Evolutionary conservation across 1,139 yeast genomes (phyloP).

Genomic region (Geotrichum bryndzae): DNA sequence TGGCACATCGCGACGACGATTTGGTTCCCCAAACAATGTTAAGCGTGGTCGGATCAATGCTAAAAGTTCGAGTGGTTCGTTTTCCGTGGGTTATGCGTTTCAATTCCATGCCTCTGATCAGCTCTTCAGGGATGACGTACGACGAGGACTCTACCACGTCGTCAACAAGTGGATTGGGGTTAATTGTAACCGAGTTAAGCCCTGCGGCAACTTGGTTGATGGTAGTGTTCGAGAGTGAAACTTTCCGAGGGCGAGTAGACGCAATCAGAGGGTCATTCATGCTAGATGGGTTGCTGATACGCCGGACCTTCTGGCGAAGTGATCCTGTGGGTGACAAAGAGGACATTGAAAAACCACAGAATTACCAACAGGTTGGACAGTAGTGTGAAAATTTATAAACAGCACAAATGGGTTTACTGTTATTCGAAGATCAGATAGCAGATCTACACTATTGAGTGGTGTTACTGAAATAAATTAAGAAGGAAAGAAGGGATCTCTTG

Average conservation of each 20-base stretch:
- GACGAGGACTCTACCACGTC: neutral
- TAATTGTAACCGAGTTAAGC: neutral
- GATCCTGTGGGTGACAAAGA: neutral
- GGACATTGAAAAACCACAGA: neutral
- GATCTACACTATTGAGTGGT: no score
- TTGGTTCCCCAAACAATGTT: conserved; percentile 47
- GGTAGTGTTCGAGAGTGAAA: neutral
- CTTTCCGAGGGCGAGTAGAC: neutral
- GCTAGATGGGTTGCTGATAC: neutral
- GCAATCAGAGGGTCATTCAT: neutral
- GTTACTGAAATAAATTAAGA: no score
- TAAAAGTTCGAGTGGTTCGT: conserved; percentile 49
- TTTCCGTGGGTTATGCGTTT: conserved; percentile 66
- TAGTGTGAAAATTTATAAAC: no score
- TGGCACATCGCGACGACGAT: conserved; percentile 47
- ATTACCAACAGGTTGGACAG: neutral
- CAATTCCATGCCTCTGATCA: conserved; percentile 39
- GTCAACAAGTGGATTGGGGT: neutral
- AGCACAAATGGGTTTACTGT: no score
- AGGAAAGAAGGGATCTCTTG: no score
- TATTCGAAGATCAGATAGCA: no score
- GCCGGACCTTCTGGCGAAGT: neutral
- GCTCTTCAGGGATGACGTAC: conserved; percentile 2
- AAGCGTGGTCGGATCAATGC: conserved; percentile 40
- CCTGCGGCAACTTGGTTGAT: neutral